Evolutionary conservation across 106 monocot species (phyloP).

Genomic region (Vanilla planifolia): DNA sequence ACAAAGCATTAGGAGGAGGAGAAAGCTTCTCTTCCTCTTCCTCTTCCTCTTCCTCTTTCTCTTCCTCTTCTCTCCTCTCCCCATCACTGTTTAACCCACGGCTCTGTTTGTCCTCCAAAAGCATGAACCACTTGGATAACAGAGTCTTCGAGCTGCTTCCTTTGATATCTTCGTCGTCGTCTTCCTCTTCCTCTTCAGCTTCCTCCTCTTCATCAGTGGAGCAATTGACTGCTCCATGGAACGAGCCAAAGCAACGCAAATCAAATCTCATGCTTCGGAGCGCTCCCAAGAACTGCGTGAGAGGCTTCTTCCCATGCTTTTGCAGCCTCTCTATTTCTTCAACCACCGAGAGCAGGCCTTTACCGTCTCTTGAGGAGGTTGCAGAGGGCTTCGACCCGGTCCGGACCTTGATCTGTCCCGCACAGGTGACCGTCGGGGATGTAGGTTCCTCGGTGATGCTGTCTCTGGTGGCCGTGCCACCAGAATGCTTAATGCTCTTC

Average conservation of each 20-base stretch:
- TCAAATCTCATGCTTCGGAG: constrained; percentile 39
- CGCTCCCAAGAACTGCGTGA: constrained; percentile 35
- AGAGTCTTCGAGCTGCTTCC: constrained; percentile 10
- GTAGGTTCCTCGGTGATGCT: constrained; percentile 46
- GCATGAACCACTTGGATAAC: constrained; percentile 83
- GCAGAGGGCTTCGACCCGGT: constrained; percentile 7
- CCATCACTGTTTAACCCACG: constrained; percentile 5
- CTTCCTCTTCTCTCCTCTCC: constrained; percentile 11
- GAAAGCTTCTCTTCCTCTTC: constrained; percentile 7
- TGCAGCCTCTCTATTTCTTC: constrained; percentile 38
- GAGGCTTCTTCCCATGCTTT: constrained; percentile 47
- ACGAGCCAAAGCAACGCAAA: constrained; percentile 49
- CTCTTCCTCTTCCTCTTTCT: constrained; percentile 7
- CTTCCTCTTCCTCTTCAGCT: constrained; percentile 35
- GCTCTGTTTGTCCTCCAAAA: constrained; percentile 40
- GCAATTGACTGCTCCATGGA: constrained; percentile 30
- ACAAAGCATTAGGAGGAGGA: constrained; percentile 70
- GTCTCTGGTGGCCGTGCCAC: neutral
- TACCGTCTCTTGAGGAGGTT: neutral
- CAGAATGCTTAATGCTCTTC: neutral
- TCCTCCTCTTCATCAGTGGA: constrained; percentile 31
- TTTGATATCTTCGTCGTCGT: constrained; percentile 20
- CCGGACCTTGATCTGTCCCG: constrained; percentile 77
- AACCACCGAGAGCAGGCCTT: constrained; percentile 27
- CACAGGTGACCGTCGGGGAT: constrained; percentile 85